A percentile compares a stretch with the other conserved stretches of the same genome.
These are phyloP conservation scores for Exophiala aquamarina DNA, from an alignment of 2,329 filamentous ascomycete species.

Conservation along the genomic window DNA sequence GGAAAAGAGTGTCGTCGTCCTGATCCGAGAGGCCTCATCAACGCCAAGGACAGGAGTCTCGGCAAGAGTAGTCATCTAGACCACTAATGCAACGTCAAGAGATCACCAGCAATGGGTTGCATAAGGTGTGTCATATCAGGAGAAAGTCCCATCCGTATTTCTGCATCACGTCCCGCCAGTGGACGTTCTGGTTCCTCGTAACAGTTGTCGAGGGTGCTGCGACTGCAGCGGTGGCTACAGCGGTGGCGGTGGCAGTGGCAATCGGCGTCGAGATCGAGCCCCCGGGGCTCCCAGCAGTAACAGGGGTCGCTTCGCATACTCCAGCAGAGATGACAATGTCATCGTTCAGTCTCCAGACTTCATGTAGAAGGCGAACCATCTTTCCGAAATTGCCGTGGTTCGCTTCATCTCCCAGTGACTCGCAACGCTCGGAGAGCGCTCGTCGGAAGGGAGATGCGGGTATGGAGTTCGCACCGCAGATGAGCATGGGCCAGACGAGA, in stretches of 20 bases:
- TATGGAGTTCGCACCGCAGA: constrained; percentile 77
- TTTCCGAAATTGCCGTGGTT: constrained; percentile 83
- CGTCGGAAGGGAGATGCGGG: constrained; percentile 72
- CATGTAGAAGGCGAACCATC: constrained; percentile 72
- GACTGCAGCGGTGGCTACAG: constrained; percentile 2
- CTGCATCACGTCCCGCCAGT: constrained; percentile 94
- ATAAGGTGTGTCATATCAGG: constrained; percentile 57
- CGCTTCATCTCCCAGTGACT: constrained; percentile 72
- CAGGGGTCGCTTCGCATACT: constrained; percentile 29
- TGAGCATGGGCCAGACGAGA: constrained; percentile 88
- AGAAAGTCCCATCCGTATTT: constrained; percentile 90
- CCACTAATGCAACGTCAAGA: constrained; percentile 14
- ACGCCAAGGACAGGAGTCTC: constrained; percentile 1
- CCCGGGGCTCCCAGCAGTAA: constrained; percentile 26
- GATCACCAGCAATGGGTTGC: not conserved
- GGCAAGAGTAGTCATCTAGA: constrained; percentile 14
- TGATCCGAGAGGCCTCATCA: not conserved
- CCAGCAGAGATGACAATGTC: constrained; percentile 46
- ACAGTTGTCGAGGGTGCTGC: constrained; percentile 34
- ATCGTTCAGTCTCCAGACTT: constrained; percentile 78
- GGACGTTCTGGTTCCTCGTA: constrained; percentile 62
- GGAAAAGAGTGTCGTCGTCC: constrained; percentile 10
- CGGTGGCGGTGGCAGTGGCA: constrained; percentile 4
- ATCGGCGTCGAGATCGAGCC: constrained; percentile 24
- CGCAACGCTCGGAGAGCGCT: constrained; percentile 74